Percentiles rank a stretch among this genome's conserved stretches.
Evolutionary conservation across 495 filamentous ascomycete genomes (phyloP).

Genomic region (Hypoxylon trugodes): DNA sequence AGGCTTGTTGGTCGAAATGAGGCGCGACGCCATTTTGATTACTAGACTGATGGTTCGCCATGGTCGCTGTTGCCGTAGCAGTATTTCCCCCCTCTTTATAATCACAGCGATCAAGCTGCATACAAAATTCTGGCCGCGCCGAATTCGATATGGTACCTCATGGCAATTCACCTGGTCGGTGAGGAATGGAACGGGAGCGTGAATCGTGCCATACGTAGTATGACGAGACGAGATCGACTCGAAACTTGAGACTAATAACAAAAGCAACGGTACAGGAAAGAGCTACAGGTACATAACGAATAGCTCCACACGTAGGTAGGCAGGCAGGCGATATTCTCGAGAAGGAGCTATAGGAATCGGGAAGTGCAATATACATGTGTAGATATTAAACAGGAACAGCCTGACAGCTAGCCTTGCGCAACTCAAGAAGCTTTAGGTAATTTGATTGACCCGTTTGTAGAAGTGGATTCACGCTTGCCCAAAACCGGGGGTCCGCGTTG

Average conservation of each 20-base stretch:
- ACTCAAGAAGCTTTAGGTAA: constrained; percentile 29
- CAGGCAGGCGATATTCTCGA: no score
- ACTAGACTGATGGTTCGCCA: constrained; percentile 47
- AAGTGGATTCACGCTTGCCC: background rate
- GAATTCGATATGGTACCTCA: constrained; percentile 27
- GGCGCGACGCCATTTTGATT: constrained; percentile 39
- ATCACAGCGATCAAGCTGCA: constrained; percentile 19
- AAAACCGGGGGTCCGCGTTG: constrained; percentile 25
- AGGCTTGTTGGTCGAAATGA: constrained; percentile 33
- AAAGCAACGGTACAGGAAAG: no score
- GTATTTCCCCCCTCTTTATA: constrained; percentile 14
- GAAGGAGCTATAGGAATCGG: constrained; percentile 6
- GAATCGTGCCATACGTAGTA: constrained; percentile 30
- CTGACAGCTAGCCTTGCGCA: constrained; percentile 35
- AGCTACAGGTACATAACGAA: background rate
- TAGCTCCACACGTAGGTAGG: no score
- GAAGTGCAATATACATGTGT: background rate
- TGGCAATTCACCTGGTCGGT: constrained; percentile 22
- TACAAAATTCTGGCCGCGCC: constrained; percentile 16
- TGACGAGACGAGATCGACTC: background rate
- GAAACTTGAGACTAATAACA: background rate
- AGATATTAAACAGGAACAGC: constrained; percentile 26
- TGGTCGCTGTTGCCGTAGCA: constrained; percentile 37
- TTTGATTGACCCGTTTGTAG: constrained; percentile 22
- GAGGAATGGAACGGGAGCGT: constrained; percentile 5